Evolutionary conservation across 1,139 yeast genomes (phyloP).

Genomic region (Lodderomyces theae): DNA sequence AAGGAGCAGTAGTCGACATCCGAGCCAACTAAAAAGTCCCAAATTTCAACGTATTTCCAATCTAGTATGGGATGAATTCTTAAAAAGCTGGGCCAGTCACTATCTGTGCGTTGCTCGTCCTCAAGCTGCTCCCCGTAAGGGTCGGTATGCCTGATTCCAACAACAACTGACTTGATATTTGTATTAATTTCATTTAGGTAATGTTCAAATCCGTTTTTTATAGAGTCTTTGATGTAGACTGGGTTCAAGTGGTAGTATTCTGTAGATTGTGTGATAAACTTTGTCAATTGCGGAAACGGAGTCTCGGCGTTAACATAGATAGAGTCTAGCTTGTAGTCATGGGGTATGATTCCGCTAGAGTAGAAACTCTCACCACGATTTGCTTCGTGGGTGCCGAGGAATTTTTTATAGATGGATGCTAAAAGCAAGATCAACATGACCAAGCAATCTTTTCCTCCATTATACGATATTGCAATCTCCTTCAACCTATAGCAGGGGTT

Average conservation of each 20-base stretch:
- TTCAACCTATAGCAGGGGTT: conserved; percentile 29
- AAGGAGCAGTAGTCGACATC: conserved; percentile 60
- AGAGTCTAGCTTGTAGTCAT: conserved; percentile 45
- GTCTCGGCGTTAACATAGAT: conserved; percentile 70
- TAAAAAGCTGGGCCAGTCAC: conserved; percentile 82
- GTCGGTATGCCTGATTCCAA: conserved; percentile 79
- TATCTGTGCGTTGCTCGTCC: conserved; percentile 68
- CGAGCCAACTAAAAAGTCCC: conserved; percentile 61
- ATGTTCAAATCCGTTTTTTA: conserved; percentile 64
- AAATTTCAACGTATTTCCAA: conserved; percentile 75
- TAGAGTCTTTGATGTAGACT: conserved; percentile 41
- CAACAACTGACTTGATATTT: conserved; percentile 60
- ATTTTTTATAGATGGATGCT: conserved; percentile 50
- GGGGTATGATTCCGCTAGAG: conserved; percentile 19
- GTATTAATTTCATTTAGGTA: conserved; percentile 49
- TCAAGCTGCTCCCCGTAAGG: conserved; percentile 63
- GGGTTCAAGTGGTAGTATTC: conserved; percentile 45
- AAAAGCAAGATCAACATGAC: conserved; percentile 72
- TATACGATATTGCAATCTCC: conserved; percentile 73
- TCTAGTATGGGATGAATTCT: conserved; percentile 79
- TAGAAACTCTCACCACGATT: conserved; percentile 11
- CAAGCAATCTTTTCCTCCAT: conserved; percentile 89
- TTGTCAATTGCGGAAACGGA: conserved; percentile 59
- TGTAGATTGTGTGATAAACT: conserved; percentile 45
- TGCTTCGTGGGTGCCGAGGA: conserved; percentile 6